Conservation (phyloP, 2,329 filamentous ascomycete genomes). For the Xylaria sp. region DNA sequence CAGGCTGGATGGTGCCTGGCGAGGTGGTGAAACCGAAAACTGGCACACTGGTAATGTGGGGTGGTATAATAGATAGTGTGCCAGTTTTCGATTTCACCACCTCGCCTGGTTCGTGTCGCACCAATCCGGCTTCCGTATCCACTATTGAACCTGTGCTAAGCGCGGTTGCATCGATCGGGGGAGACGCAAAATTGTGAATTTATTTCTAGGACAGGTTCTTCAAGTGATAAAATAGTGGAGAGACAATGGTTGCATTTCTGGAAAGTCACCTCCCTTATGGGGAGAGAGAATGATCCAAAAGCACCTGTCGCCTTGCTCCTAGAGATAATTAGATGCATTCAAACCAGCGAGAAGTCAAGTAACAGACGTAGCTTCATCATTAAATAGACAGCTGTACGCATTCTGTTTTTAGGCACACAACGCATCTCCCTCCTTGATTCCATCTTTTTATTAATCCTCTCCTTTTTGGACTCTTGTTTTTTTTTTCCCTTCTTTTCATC, state of each 20-base stretch:
- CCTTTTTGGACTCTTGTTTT: background rate
- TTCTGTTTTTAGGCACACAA: background rate
- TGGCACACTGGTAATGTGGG: too few species aligned
- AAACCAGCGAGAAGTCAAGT: background rate
- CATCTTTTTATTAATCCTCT: background rate
- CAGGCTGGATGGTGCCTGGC: slow-evolving; percentile 35
- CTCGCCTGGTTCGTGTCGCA: slow-evolving; percentile 29
- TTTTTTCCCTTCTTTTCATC: background rate
- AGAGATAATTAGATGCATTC: too few species aligned
- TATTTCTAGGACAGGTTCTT: slow-evolving; percentile 16
- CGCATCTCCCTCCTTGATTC: background rate
- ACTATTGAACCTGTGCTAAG: slow-evolving; percentile 20
- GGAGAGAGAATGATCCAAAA: slow-evolving; percentile 6
- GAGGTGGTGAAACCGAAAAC: too few species aligned
- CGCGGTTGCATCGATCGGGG: slow-evolving; percentile 23
- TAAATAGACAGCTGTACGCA: background rate
- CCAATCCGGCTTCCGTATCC: slow-evolving; percentile 30
- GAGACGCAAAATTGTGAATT: slow-evolving; percentile 19
- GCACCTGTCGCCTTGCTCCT: background rate
- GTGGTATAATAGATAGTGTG: too few species aligned
- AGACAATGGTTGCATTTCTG: slow-evolving; percentile 3
- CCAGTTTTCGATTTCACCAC: too few species aligned
- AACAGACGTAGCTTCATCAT: background rate
- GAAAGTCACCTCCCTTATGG: slow-evolving; percentile 10
- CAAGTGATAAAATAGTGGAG: slow-evolving; percentile 5